These are phyloP conservation scores for Manihot esculenta DNA, from an alignment of 441 rosid species.

Conservation along the genomic window DNA sequence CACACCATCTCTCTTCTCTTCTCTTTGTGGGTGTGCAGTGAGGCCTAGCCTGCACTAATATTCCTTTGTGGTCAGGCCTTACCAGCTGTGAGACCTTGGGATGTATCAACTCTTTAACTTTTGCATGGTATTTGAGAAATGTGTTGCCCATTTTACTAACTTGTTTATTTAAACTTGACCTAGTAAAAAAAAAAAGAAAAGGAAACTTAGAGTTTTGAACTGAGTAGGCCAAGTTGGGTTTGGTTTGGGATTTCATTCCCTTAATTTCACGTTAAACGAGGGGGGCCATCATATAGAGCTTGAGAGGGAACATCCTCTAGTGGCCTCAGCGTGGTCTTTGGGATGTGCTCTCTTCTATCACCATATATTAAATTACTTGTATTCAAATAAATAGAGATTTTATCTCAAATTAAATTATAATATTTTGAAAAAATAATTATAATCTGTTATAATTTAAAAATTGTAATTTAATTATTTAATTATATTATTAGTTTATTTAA, in stretches of 20 bases:
- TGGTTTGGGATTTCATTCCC: constrained; percentile 27
- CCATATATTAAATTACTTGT: no score
- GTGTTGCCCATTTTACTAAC: not conserved
- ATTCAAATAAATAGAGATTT: no score
- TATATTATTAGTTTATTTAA: no score
- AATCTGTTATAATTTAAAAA: no score
- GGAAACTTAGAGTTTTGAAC: not conserved
- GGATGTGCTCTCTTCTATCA: no score
- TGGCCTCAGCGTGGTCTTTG: constrained; percentile 24
- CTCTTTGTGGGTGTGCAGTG: constrained; percentile 9
- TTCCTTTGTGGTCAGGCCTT: constrained; percentile 36
- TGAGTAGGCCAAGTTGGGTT: not conserved
- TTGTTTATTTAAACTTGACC: not conserved
- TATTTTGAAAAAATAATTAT: no score
- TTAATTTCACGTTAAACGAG: constrained; percentile 11
- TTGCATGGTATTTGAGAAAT: not conserved
- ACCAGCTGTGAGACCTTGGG: constrained; percentile 25
- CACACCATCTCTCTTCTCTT: constrained; percentile 3
- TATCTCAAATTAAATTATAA: no score
- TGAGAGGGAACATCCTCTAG: constrained; percentile 28
- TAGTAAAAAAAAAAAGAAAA: not conserved
- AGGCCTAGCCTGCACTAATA: constrained; percentile 32
- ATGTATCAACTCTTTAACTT: constrained; percentile 20
- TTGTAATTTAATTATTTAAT: no score
- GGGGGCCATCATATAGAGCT: no score